phyloP scores from a whole-genome alignment of 257 asterid genomes.

The Solanum acaule region DNA sequence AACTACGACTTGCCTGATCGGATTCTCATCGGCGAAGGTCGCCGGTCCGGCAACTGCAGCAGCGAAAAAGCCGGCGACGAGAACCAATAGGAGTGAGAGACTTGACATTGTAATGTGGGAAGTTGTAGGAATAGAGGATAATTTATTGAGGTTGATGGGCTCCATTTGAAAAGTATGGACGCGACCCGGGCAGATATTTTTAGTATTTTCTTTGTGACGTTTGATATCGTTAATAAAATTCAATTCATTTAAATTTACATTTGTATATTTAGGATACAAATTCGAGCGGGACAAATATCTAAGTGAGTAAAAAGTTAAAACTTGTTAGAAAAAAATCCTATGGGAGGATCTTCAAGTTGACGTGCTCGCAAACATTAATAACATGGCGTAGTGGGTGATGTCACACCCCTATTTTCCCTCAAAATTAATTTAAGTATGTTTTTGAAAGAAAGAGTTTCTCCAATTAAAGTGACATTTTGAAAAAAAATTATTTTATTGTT shows the following conservation, averaged over 20 bases:
- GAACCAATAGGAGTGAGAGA: not conserved
- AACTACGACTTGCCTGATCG: constrained; percentile 77
- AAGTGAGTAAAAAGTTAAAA: not conserved
- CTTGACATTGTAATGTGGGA: constrained; percentile 36
- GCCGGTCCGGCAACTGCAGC: constrained; percentile 33
- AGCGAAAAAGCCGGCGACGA: constrained; percentile 4
- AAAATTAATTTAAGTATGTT: too few relatives aligned
- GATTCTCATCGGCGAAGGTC: constrained; percentile 39
- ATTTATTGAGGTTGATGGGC: not conserved
- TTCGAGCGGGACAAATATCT: not conserved
- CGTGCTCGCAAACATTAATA: not conserved
- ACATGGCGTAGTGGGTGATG: not conserved
- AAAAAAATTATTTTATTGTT: too few relatives aligned
- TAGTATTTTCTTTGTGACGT: not conserved
- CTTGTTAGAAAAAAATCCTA: not conserved
- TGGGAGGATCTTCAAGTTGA: not conserved
- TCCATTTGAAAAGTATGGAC: not conserved
- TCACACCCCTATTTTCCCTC: too few relatives aligned
- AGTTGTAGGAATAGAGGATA: not conserved
- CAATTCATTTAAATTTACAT: too few relatives aligned
- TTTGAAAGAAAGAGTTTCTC: too few relatives aligned
- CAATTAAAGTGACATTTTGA: too few relatives aligned
- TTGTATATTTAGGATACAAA: too few relatives aligned
- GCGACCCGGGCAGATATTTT: not conserved
- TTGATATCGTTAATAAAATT: too few relatives aligned